phyloP scores from a whole-genome alignment of 192 early-diverging fungal species.

The Mortierella claussenii region DNA sequence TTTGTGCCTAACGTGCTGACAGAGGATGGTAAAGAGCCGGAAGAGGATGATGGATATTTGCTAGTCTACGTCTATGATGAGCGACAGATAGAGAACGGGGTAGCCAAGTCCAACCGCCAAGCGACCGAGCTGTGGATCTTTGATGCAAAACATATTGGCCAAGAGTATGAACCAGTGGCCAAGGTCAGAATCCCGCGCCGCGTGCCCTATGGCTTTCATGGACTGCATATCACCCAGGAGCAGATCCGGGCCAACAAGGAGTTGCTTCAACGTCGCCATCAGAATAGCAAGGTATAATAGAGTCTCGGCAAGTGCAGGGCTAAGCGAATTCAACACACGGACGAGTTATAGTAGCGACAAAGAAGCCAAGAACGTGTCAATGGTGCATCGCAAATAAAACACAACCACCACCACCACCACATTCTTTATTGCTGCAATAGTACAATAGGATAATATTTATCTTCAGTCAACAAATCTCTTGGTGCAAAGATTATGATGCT shows the following conservation, averaged over 20 bases:
- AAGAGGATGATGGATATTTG: constrained; percentile 33
- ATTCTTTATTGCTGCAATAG: too few relatives aligned
- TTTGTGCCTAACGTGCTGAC: constrained; percentile 26
- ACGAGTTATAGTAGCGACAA: too few relatives aligned
- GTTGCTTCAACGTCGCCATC: background rate
- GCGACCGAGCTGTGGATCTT: constrained; percentile 43
- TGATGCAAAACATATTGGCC: constrained; percentile 33
- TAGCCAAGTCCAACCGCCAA: constrained; percentile 18
- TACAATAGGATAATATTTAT: background rate
- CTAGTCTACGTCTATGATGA: constrained; percentile 44
- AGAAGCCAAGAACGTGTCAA: too few relatives aligned
- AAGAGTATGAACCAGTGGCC: constrained; percentile 21
- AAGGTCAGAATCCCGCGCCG: constrained; percentile 37
- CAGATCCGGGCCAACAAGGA: constrained; percentile 39
- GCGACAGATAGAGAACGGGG: constrained; percentile 25
- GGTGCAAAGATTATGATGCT: background rate
- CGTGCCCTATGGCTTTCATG: constrained; percentile 46
- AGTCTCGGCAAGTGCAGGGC: too few relatives aligned
- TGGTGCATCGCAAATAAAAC: too few relatives aligned
- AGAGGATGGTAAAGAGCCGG: constrained; percentile 2
- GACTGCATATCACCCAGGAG: constrained; percentile 21
- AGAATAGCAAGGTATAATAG: too few relatives aligned
- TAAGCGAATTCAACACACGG: too few relatives aligned
- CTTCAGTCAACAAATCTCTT: background rate
- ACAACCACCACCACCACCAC: too few relatives aligned